Conservation (phyloP, 352 stramenopile species). For the Stephanocyclus meneghinianus region DNA sequence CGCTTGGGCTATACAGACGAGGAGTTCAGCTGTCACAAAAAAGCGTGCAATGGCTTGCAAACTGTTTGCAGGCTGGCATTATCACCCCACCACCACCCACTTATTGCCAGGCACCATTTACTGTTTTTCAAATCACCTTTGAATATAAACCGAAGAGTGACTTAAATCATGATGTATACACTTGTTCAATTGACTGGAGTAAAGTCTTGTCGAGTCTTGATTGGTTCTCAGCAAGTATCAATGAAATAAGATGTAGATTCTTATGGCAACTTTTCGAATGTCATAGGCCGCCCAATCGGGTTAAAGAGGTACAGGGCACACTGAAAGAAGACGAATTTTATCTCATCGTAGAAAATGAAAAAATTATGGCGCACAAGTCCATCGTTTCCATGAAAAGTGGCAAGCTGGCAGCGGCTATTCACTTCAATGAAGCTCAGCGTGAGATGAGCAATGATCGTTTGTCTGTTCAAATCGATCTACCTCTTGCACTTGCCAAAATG, state of each 20-base stretch:
- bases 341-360: conserved; percentile 38
- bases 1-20: conserved; percentile 9
- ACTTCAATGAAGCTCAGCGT: conserved; percentile 31
- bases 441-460: neutral
- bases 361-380: conserved; percentile 51
- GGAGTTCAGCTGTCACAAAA: neutral
- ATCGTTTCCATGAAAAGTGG: conserved; percentile 42
- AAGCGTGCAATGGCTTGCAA: conserved; percentile 42
- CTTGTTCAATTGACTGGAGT: conserved; percentile 40
- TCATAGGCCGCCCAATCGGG: neutral
- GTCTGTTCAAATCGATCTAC: conserved; percentile 32
- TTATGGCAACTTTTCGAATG: conserved; percentile 9
- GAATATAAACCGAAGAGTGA: neutral
- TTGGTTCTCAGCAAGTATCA: conserved; percentile 29
- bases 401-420: conserved; percentile 50
- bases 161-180: conserved; percentile 7
- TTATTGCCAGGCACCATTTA: conserved; percentile 20
- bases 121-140: conserved; percentile 18
- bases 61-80: conserved; percentile 11
- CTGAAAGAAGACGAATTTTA: conserved; percentile 48
- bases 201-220: conserved; percentile 26
- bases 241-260: conserved; percentile 32
- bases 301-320: neutral
- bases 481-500: conserved; percentile 37
- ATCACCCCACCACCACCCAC: conserved; percentile 9